These are phyloP conservation scores for Aegilops speltoides DNA, from an alignment of 176 grass and related monocot genomes.

Conservation along the genomic window DNA sequence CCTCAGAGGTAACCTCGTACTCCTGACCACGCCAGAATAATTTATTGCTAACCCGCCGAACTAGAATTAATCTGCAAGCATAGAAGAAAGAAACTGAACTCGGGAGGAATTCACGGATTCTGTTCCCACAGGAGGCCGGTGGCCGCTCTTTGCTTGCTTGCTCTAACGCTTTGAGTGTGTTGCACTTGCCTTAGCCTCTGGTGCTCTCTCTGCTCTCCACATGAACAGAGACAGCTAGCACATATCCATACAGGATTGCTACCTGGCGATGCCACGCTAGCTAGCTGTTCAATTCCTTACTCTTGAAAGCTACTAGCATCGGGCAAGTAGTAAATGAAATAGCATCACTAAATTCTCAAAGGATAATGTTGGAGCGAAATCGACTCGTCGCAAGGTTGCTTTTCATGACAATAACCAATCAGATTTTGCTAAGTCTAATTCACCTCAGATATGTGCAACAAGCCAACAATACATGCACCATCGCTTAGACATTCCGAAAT, in stretches of 20 bases:
- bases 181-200: neutral
- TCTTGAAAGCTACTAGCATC: neutral
- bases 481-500: too few relatives aligned
- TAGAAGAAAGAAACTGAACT: neutral
- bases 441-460: too few relatives aligned
- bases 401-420: too few relatives aligned
- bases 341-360: neutral
- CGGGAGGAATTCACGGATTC: neutral
- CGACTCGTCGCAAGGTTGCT: too few relatives aligned
- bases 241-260: neutral
- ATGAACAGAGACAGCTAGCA: neutral
- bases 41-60: too few relatives aligned
- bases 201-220: conserved; percentile 5
- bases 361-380: too few relatives aligned
- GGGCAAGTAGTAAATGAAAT: neutral
- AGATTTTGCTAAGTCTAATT: too few relatives aligned
- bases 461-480: too few relatives aligned
- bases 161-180: neutral
- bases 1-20: neutral
- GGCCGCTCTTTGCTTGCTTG: neutral
- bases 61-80: neutral
- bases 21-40: neutral
- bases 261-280: neutral
- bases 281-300: neutral
- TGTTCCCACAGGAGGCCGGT: neutral